phyloP scores from a whole-genome alignment of 2,329 filamentous ascomycete species.

The Ceratocystis variospora region DNA sequence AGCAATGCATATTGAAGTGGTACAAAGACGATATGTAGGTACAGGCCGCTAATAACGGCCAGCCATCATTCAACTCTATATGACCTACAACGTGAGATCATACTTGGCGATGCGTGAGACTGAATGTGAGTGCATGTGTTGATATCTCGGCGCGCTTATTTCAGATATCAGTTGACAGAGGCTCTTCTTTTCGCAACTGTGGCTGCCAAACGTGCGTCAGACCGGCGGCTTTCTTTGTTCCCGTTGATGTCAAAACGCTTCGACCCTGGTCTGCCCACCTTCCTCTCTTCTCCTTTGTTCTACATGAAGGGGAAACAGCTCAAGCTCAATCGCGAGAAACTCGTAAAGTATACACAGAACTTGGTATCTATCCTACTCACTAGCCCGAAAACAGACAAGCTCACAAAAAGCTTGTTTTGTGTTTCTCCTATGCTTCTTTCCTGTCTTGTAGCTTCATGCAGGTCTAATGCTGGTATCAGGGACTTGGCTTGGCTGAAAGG shows the following conservation, averaged over 20 bases:
- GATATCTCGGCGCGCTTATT: not conserved
- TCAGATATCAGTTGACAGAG: not conserved
- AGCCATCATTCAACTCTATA: not conserved
- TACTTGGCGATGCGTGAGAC: too few species aligned
- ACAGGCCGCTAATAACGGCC: not conserved
- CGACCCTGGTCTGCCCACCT: not conserved
- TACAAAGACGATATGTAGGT: not conserved
- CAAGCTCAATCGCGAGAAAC: not conserved
- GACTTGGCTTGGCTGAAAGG: not conserved
- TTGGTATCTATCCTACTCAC: not conserved
- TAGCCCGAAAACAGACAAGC: conserved; percentile 1
- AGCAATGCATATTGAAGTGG: not conserved
- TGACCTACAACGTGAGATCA: too few species aligned
- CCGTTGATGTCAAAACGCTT: not conserved
- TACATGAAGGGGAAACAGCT: not conserved
- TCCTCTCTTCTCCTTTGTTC: too few species aligned
- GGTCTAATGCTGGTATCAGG: not conserved
- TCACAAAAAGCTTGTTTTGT: not conserved
- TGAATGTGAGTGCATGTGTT: not conserved
- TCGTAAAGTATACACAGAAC: not conserved
- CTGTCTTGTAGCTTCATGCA: not conserved
- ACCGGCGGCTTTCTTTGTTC: not conserved
- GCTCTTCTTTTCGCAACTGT: not conserved
- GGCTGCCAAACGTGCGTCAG: not conserved
- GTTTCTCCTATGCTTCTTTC: not conserved